Percentiles rank a stretch among this genome's conserved stretches.
Evolutionary conservation across 306 rosid species (phyloP).

Genomic region (Rosa multiflora): DNA sequence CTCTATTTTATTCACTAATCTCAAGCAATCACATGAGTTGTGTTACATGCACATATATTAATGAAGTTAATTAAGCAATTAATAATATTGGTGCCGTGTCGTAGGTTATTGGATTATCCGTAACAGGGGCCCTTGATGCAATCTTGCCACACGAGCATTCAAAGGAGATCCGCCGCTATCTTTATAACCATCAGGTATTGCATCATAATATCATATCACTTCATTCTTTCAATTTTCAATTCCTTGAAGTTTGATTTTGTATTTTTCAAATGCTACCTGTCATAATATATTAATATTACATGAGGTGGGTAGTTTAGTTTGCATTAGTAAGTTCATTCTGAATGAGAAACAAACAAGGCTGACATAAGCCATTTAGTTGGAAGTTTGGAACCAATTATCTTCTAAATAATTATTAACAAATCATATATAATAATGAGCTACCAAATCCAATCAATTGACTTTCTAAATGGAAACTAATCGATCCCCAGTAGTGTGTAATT

Average conservation of each 20-base stretch:
- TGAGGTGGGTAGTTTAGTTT: neutral
- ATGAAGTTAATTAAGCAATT: too few species aligned
- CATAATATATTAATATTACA: too few species aligned
- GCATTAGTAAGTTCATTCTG: neutral
- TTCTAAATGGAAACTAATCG: neutral
- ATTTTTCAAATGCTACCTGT: neutral
- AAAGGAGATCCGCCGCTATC: conserved; percentile 55
- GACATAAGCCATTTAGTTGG: neutral
- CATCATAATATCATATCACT: neutral
- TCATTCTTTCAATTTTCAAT: neutral
- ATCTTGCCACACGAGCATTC: conserved; percentile 43
- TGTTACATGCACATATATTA: too few species aligned
- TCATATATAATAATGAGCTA: neutral
- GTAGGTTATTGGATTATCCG: conserved; percentile 61
- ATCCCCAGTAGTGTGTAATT: too few species aligned
- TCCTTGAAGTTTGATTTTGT: neutral
- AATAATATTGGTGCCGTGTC: neutral
- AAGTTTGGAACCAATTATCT: neutral
- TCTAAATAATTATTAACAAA: neutral
- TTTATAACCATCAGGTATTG: conserved; percentile 62
- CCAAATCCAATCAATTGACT: neutral
- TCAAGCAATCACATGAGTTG: neutral
- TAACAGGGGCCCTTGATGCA: conserved; percentile 45
- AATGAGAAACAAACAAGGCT: neutral
- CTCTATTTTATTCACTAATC: neutral